Base-by-base conservation (phyloP, 148 eudicot genomes). In the Simmondsia chinensis region DNA sequence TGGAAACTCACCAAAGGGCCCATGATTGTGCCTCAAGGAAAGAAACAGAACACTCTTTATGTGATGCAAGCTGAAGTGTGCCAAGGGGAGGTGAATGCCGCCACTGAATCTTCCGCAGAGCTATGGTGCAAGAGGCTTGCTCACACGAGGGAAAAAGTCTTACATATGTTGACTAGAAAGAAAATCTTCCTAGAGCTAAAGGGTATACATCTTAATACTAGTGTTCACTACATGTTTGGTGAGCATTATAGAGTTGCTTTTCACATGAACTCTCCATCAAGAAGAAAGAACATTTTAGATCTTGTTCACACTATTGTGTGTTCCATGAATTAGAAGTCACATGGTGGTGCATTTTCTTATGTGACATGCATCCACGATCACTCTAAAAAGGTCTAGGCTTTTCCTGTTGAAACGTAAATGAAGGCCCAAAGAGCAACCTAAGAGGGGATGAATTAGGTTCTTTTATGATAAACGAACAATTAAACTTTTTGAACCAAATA, bases 311-410 rank as follows among this genome's bases (percentile, higher is more conserved):
- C 34, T 27, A 42, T 50, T 57, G 50, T 50, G 0, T 50, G 48
- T 42, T 18, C 19, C 7, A 54, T 54, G 31, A 32, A 20, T 18
- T 16, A 1, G 2, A 50, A 35, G 19, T 50, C 55, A 0, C 33
- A 33, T 36, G 21, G 42, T 21, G 57, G 69, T 38, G 45, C 30
- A 0, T 6, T 11, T 0, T 56, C 35, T 15, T 64, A 50, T 50
- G 42, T 64, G 2, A 50, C 58, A 2, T 56, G 50, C 17, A 50
- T 49, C 34, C 23, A 56, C 16, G 52, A 50, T 37, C 18, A 9
- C 17, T 52, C 42, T 5, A n/a, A 41, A 30, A 64, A 64, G 22
- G 34, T 50, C 25, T 64, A 53, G 53, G 23, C 14, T 2, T 46
- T 5, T 5, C 30, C 1, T 23, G 9, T 34, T 66, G 24, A 59